Percentiles rank a stretch among this genome's conserved stretches.
Evolutionary conservation across 139 green algal genomes (phyloP).

Genomic region (Haematococcus sp.): DNA sequence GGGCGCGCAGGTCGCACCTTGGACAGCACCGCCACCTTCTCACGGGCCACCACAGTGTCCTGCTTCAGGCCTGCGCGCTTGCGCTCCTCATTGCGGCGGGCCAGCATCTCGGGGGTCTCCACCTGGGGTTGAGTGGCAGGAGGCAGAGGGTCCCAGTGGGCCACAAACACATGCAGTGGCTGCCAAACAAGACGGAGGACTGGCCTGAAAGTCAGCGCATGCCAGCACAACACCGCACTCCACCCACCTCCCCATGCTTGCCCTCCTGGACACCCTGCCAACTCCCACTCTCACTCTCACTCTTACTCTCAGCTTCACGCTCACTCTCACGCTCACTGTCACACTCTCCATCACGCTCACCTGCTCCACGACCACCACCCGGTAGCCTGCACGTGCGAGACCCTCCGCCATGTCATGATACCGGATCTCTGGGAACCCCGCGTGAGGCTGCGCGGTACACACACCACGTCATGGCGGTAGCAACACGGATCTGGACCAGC

Average conservation of each 20-base stretch:
- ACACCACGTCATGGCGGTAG: background rate
- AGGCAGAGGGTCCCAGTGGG: no score
- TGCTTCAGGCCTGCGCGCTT: constrained; percentile 56
- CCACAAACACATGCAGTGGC: no score
- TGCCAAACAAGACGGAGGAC: no score
- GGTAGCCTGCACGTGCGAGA: constrained; percentile 80
- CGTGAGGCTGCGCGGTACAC: constrained; percentile 75
- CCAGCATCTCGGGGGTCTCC: constrained; percentile 92
- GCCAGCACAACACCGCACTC: no score
- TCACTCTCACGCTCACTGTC: no score
- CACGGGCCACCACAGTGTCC: constrained; percentile 74
- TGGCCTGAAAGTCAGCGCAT: no score
- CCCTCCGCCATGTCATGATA: constrained; percentile 83
- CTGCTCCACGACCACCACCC: constrained; percentile 96
- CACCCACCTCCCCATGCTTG: no score
- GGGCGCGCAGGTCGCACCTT: background rate
- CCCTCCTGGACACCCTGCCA: no score
- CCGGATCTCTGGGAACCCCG: constrained; percentile 77
- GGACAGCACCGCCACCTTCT: constrained; percentile 84
- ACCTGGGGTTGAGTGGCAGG: no score
- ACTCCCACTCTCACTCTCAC: no score
- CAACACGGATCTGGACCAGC: background rate
- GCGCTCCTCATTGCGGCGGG: constrained; percentile 73
- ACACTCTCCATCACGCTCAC: no score
- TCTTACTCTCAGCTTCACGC: no score